Evolutionary conservation across 371 early-diverging fungal species (phyloP).

Genomic region (Parasitella parasitica): DNA sequence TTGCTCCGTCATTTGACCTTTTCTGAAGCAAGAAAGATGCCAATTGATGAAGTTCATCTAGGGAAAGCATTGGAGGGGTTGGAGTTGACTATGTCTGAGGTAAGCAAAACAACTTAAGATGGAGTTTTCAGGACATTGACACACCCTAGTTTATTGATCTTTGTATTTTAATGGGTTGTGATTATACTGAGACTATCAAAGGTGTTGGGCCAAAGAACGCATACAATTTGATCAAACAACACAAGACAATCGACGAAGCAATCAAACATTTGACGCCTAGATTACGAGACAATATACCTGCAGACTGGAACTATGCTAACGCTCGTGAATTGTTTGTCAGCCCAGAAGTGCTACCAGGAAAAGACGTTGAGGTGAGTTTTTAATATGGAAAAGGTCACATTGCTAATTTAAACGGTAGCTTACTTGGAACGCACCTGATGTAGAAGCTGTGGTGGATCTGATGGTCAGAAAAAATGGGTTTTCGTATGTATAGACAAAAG

Average conservation of each 20-base stretch:
- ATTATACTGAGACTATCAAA: constrained; percentile 96
- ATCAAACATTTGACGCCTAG: constrained; percentile 73
- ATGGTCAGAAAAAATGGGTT: constrained; percentile 96
- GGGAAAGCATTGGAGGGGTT: constrained; percentile 86
- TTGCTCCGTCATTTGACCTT: constrained; percentile 96
- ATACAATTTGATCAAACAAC: constrained; percentile 85
- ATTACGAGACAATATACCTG: constrained; percentile 75
- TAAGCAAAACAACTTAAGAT: constrained; percentile 16
- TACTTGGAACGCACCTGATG: constrained; percentile 88
- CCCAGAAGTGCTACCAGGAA: constrained; percentile 78
- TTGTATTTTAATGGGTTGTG: constrained; percentile 99
- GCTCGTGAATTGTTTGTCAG: constrained; percentile 91
- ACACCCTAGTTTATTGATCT: constrained; percentile 92
- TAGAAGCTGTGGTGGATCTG: constrained; percentile 88
- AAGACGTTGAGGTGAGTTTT: constrained; percentile 53
- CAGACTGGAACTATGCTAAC: constrained; percentile 89
- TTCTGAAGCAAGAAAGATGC: constrained; percentile 69
- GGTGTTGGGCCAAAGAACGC: constrained; percentile 97
- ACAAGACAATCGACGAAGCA: constrained; percentile 87
- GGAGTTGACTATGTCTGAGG: constrained; percentile 72
- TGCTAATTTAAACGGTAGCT: constrained; percentile 43
- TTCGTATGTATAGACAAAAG: constrained; percentile 63
- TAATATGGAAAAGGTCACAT: not conserved
- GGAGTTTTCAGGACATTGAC: not conserved
- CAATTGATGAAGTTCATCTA: constrained; percentile 91